Base-by-base conservation (phyloP, 2,329 filamentous ascomycete species). In the Neopestalotiopsis clavispora region DNA sequence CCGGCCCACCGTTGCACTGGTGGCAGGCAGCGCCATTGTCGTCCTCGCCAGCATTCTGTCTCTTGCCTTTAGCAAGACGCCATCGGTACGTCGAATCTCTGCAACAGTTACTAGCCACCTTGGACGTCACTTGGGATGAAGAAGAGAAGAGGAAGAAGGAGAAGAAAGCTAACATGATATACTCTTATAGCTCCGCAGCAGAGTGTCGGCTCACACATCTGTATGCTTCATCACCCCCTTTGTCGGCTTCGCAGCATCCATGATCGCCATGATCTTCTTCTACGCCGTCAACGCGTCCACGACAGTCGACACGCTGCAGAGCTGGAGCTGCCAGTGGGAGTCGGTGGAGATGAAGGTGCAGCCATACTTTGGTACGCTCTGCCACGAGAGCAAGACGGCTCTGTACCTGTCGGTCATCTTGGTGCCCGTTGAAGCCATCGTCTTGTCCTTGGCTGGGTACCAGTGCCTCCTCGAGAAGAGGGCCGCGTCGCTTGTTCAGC, bases 241-340 rank as follows among this genome's bases (percentile, higher is more conserved):
- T 45, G 71, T 84, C 70, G 81, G 81, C 69, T 81, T 86, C 65
- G 76, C 80, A 61, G 84, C 82, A 13, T 83, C 86, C 52, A 75
- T 90, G 64, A 80, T 89, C 67, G 84, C 85, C 70, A 85, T 89
- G 74, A 79, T 83, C 65, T 84, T 90, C 77, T 89, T 87, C 77
- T 91, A 89, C 74, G 82, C 81, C 67, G 82, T 87, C 76, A 87
- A 89, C 72, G 77, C 83, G 20, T 90, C 88, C 3, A 78, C 78
- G 14, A 82, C 80, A 9, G 79, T 80, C 69, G 87, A 89, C 75
- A 88, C 87, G 6, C 78, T 91, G 12, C 82, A 90, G 74, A 89
- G 86, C 77, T 91, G 89, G 89, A 86, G 84, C 56, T 91, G 89
- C 77, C 87, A 87, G 71, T 91, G 89, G 89, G 78, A 80, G 9